Evolutionary conservation across 352 stramenopile species (phyloP).

Genomic region (Globisporangium cylindrosporum): DNA sequence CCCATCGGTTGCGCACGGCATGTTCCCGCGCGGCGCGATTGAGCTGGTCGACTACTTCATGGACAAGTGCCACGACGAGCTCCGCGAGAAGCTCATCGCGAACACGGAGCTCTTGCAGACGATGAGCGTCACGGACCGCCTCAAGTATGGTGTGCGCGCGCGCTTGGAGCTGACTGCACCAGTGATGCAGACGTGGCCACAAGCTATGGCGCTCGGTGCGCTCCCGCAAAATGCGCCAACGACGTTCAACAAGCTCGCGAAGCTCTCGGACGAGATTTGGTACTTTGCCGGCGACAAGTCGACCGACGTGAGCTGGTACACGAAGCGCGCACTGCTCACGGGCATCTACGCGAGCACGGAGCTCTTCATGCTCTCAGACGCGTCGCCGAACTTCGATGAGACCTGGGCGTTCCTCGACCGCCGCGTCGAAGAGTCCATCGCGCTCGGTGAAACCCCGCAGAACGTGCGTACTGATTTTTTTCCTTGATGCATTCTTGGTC

Average conservation of each 20-base stretch:
- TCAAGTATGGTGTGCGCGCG: slow-evolving; percentile 77
- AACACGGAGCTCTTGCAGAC: slow-evolving; percentile 59
- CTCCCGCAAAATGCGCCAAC: slow-evolving; percentile 68
- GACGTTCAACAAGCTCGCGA: slow-evolving; percentile 68
- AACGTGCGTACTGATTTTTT: slow-evolving; percentile 36
- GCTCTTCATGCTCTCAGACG: slow-evolving; percentile 83
- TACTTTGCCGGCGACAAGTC: slow-evolving; percentile 86
- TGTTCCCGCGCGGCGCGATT: slow-evolving; percentile 73
- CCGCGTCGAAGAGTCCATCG: slow-evolving; percentile 78
- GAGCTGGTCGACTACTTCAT: slow-evolving; percentile 87
- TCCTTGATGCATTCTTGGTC: no score
- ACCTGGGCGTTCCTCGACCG: slow-evolving; percentile 84
- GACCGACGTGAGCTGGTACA: slow-evolving; percentile 83
- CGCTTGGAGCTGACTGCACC: slow-evolving; percentile 66
- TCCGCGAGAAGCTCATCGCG: slow-evolving; percentile 54
- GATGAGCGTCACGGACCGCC: slow-evolving; percentile 72
- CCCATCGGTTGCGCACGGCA: slow-evolving; percentile 79
- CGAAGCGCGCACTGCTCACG: slow-evolving; percentile 77
- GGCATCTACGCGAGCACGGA: slow-evolving; percentile 81
- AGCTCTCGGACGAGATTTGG: slow-evolving; percentile 83
- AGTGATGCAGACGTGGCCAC: slow-evolving; percentile 59
- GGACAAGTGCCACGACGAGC: slow-evolving; percentile 61
- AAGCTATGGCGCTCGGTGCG: slow-evolving; percentile 79
- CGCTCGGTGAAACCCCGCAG: slow-evolving; percentile 72
- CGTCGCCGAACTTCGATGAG: slow-evolving; percentile 67